These are phyloP conservation scores for Fusarium tupiense DNA, from an alignment of 2,329 filamentous ascomycete species.

Conservation along the genomic window DNA sequence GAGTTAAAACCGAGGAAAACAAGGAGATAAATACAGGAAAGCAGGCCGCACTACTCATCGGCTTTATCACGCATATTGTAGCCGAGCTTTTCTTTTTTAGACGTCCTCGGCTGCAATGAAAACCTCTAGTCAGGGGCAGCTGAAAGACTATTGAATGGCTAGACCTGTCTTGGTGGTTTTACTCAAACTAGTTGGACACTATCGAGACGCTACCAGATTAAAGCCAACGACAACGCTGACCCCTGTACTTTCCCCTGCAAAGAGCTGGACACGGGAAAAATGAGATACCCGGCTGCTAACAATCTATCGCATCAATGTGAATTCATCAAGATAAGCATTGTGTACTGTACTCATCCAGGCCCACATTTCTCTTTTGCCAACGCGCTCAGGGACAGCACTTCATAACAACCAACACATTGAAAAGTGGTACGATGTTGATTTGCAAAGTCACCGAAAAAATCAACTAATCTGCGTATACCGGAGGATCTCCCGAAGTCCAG, in stretches of 20 bases:
- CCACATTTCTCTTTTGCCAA: neutral
- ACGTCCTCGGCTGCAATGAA: accelerated
- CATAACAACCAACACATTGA: neutral
- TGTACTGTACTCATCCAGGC: neutral
- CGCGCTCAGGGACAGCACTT: neutral
- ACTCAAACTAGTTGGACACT: neutral
- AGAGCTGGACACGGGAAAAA: neutral
- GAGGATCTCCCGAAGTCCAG: neutral
- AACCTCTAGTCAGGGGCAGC: neutral
- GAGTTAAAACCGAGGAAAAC: neutral
- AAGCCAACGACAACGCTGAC: neutral
- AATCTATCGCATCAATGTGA: accelerated
- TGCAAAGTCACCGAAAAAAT: neutral
- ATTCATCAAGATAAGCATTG: neutral
- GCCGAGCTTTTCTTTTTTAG: neutral
- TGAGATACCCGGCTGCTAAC: neutral
- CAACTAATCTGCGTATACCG: too few relatives aligned
- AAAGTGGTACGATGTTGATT: neutral
- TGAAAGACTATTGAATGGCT: neutral
- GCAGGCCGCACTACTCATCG: neutral
- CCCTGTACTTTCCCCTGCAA: neutral
- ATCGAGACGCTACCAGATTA: neutral
- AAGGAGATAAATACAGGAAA: neutral
- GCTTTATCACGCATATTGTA: neutral
- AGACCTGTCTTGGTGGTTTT: neutral